A percentile compares a stretch with the other conserved stretches of the same genome.
Conservation (phyloP, 257 asterid genomes). For the Jacaranda mimosifolia region DNA sequence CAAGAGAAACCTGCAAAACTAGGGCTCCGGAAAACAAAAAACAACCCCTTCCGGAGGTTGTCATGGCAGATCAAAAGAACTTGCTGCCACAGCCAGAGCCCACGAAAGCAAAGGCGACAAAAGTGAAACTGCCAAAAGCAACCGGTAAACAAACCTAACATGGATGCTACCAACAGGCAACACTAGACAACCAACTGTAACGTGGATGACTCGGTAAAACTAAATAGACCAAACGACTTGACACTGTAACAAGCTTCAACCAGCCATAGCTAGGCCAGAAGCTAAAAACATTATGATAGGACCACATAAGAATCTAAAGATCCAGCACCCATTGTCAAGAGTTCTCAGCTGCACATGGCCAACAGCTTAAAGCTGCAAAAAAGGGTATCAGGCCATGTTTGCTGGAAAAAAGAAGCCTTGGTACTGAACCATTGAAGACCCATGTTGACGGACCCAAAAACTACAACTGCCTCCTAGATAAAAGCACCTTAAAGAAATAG, state of each 20-base stretch:
- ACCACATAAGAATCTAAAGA: constrained; percentile 46
- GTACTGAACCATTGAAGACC: constrained; percentile 50
- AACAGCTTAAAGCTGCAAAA: constrained; percentile 81
- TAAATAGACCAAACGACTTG: constrained; percentile 10
- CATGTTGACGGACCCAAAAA: constrained; percentile 57
- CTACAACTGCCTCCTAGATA: constrained; percentile 43
- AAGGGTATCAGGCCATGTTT: constrained; percentile 46
- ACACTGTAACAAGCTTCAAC: constrained; percentile 22
- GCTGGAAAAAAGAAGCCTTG: constrained; percentile 59
- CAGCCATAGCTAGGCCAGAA: constrained; percentile 1
- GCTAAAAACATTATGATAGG: constrained; percentile 54
- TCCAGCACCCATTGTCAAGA: constrained; percentile 49
- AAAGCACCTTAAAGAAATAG: constrained; percentile 28
- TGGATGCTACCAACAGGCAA: constrained; percentile 38
- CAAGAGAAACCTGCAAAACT: constrained; percentile 73
- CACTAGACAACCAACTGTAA: constrained; percentile 30
- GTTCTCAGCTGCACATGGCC: constrained; percentile 56
- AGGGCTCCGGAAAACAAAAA: constrained; percentile 66
- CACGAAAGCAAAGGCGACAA: constrained; percentile 52
- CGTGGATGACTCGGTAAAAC: constrained; percentile 44
- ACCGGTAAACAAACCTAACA: constrained; percentile 43
- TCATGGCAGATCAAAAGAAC: constrained; percentile 58
- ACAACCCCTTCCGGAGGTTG: constrained; percentile 48
- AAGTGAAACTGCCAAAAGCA: constrained; percentile 57
- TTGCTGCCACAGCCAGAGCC: constrained; percentile 73